Conservation (phyloP, 2,329 filamentous ascomycete genomes). For the Trichothecium sympodiale region DNA sequence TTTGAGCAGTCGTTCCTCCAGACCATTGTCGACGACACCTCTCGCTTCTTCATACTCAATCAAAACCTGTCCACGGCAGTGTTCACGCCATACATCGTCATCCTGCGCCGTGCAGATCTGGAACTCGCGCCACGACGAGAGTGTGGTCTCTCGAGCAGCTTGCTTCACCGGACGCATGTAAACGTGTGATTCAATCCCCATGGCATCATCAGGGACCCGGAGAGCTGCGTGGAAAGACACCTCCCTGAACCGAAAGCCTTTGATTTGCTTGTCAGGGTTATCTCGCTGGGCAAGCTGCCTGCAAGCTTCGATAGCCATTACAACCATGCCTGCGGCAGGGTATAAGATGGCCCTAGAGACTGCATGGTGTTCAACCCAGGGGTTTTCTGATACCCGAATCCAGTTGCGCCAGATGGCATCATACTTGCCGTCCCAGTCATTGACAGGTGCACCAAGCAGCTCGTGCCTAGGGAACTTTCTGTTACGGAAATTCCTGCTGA, state of each 20-base stretch:
- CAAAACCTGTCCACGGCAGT: neutral
- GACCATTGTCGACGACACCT: no score
- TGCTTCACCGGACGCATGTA: neutral
- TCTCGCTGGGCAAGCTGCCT: slow-evolving; percentile 8
- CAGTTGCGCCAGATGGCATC: slow-evolving; percentile 9
- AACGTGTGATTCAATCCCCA: slow-evolving; percentile 2
- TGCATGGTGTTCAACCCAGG: slow-evolving; percentile 21
- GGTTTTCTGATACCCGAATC: slow-evolving; percentile 13
- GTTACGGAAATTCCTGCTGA: slow-evolving; percentile 15
- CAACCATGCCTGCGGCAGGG: slow-evolving; percentile 16
- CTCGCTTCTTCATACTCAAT: no score
- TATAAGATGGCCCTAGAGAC: slow-evolving; percentile 17
- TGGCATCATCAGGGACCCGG: slow-evolving; percentile 1
- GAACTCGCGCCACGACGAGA: slow-evolving; percentile 4
- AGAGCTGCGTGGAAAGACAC: neutral
- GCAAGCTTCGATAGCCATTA: slow-evolving; percentile 18
- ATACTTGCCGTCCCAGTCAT: slow-evolving; percentile 5
- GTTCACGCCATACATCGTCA: slow-evolving; percentile 3
- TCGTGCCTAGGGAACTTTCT: slow-evolving; percentile 22
- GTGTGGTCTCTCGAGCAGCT: neutral
- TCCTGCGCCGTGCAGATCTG: slow-evolving; percentile 4
- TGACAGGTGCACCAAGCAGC: slow-evolving; percentile 21
- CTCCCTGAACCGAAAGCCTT: slow-evolving; percentile 1
- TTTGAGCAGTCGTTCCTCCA: neutral
- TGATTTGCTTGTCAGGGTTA: neutral